phyloP scores from a whole-genome alignment of 140 eudicot genomes.

The Anethum foeniculum region DNA sequence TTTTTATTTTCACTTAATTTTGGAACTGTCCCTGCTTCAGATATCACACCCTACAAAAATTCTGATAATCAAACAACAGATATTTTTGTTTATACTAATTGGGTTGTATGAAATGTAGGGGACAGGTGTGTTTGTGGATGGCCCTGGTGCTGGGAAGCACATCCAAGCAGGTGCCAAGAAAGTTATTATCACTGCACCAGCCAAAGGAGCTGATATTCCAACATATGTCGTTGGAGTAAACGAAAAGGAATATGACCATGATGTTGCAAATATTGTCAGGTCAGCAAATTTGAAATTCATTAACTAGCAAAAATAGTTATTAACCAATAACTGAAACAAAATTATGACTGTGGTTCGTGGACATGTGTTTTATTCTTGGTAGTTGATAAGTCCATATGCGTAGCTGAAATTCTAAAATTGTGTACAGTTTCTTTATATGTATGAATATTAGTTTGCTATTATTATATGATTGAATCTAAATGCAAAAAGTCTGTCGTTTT shows the following conservation, averaged over 20 bases:
- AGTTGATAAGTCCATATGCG: background rate
- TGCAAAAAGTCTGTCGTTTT: background rate
- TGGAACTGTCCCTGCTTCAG: background rate
- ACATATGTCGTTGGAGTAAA: constrained; percentile 93
- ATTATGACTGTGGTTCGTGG: background rate
- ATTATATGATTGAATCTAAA: background rate
- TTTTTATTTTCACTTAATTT: background rate
- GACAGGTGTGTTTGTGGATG: constrained; percentile 95
- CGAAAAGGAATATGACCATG: constrained; percentile 56
- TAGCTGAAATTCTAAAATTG: background rate
- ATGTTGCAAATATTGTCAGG: constrained; percentile 76
- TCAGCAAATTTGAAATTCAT: constrained; percentile 10
- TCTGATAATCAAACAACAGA: background rate
- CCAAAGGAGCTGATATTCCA: constrained; percentile 94
- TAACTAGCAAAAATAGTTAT: background rate
- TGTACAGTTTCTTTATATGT: background rate
- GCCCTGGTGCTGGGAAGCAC: constrained; percentile 98
- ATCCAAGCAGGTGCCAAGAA: constrained; percentile 97
- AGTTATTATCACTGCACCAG: constrained; percentile 93
- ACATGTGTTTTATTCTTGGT: background rate
- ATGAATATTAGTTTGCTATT: background rate
- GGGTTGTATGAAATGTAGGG: constrained; percentile 45
- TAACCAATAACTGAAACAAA: background rate
- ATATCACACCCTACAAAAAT: background rate
- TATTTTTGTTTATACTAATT: background rate